phyloP scores from a whole-genome alignment of 148 eudicot species.

The Hydrangea macrophylla region DNA sequence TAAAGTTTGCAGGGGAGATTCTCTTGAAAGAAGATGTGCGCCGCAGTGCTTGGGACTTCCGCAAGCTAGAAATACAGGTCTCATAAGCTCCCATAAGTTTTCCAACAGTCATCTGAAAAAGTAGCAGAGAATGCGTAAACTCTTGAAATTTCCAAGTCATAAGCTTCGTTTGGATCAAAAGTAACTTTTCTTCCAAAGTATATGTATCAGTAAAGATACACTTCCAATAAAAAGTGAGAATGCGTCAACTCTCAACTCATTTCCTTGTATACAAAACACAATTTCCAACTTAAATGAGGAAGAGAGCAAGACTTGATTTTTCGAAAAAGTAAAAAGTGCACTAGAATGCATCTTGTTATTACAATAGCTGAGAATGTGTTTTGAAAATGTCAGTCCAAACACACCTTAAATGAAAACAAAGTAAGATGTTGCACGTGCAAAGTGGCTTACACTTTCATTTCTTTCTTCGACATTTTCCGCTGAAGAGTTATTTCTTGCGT shows the following conservation, averaged over 20 bases:
- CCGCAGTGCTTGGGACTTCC: conserved; percentile 59
- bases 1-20: conserved; percentile 82
- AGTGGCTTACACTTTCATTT: conserved; percentile 42
- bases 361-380: no score
- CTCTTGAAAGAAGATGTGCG: conserved; percentile 52
- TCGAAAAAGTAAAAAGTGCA: no score
- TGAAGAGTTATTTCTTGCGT: conserved; percentile 24
- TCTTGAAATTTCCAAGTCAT: no score
- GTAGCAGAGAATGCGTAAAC: conserved; percentile 14
- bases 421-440: not conserved
- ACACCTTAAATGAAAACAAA: conserved; percentile 2
- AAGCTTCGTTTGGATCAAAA: no score
- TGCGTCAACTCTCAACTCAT: no score
- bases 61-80: conserved; percentile 54
- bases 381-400: no score
- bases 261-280: no score
- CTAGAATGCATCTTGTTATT: no score
- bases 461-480: conserved; percentile 28
- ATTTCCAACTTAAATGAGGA: no score
- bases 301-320: no score
- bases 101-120: conserved; percentile 56
- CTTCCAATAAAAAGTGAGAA: no score
- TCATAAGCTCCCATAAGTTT: conserved; percentile 67
- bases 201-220: no score
- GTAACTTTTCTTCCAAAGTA: conserved; percentile 11